A percentile compares a stretch with the other conserved stretches of the same genome.
These are phyloP conservation scores for Echinosophora koreensis DNA, from an alignment of 306 rosid species.

Conservation along the genomic window DNA sequence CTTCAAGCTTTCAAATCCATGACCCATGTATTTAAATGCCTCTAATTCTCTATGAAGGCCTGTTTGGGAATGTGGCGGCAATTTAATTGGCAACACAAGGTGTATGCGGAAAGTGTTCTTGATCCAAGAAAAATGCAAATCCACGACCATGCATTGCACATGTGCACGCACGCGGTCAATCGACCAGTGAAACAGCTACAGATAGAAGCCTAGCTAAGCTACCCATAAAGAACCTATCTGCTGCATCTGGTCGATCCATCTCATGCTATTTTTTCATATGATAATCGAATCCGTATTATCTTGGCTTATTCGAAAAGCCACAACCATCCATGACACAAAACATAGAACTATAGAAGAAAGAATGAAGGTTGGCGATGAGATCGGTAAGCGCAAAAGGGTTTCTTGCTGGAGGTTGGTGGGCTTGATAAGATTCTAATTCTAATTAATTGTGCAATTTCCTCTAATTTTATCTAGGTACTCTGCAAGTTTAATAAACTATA, in stretches of 20 bases:
- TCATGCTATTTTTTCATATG: not conserved
- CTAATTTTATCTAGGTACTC: not conserved
- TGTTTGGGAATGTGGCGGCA: conserved; percentile 9
- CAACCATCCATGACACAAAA: not conserved
- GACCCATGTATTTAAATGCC: not conserved
- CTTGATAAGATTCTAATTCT: not conserved
- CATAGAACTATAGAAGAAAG: not conserved
- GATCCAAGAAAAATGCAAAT: conserved; percentile 38
- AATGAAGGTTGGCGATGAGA: not conserved
- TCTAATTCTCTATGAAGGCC: not conserved
- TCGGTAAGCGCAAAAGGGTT: not conserved
- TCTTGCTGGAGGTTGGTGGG: conserved; percentile 3
- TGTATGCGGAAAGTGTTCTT: conserved; percentile 5
- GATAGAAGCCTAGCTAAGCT: not conserved
- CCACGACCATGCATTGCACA: conserved; percentile 22
- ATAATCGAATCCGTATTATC: not conserved
- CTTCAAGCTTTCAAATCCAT: not conserved
- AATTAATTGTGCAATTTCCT: not conserved
- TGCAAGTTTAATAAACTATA: not conserved
- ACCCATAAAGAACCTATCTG: not conserved
- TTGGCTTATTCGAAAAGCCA: not conserved
- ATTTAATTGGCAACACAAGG: conserved; percentile 25
- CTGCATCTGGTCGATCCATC: not conserved
- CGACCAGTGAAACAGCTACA: not conserved
- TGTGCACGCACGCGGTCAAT: conserved; percentile 23